Percentiles rank a stretch among this genome's conserved stretches.
These are phyloP conservation scores for Amanita pseudoporphyria DNA, from an alignment of 768 basidiomycete genomes.

Conservation along the genomic window DNA sequence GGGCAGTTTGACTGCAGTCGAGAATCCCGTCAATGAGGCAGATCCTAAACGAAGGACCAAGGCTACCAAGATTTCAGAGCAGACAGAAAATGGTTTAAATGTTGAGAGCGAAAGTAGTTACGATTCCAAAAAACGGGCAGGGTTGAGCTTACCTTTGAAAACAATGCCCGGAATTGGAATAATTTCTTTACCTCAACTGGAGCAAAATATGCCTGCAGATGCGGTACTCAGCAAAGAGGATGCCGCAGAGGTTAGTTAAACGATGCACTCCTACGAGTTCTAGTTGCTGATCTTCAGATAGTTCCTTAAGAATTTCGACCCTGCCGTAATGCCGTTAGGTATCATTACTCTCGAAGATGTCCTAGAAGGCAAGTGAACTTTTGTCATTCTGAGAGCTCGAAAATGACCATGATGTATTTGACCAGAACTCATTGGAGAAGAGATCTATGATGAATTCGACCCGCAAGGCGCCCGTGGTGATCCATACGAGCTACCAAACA, in stretches of 20 bases:
- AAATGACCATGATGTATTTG: slow-evolving; percentile 1
- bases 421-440: slow-evolving; percentile 78
- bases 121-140: slow-evolving; percentile 11
- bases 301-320: slow-evolving; percentile 79
- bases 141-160: slow-evolving; percentile 26
- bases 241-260: slow-evolving; percentile 55
- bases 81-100: neutral
- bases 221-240: slow-evolving; percentile 69
- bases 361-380: slow-evolving; percentile 49
- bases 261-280: neutral
- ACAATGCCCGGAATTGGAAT: slow-evolving; percentile 25
- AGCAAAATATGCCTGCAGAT: slow-evolving; percentile 86
- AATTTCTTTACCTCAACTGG: slow-evolving; percentile 40
- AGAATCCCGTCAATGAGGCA: neutral
- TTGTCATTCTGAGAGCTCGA: neutral
- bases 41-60: neutral
- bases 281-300: slow-evolving; percentile 16
- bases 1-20: neutral
- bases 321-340: slow-evolving; percentile 74
- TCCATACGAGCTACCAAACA: slow-evolving; percentile 27
- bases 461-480: slow-evolving; percentile 59
- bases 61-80: neutral
- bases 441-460: slow-evolving; percentile 90
- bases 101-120: slow-evolving; percentile 16
- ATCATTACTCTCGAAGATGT: slow-evolving; percentile 94